Percentiles rank a stretch among this genome's conserved stretches.
These are phyloP conservation scores for Stagonosporopsis rhizophila DNA, from an alignment of 2,329 filamentous ascomycete genomes.

Conservation along the genomic window DNA sequence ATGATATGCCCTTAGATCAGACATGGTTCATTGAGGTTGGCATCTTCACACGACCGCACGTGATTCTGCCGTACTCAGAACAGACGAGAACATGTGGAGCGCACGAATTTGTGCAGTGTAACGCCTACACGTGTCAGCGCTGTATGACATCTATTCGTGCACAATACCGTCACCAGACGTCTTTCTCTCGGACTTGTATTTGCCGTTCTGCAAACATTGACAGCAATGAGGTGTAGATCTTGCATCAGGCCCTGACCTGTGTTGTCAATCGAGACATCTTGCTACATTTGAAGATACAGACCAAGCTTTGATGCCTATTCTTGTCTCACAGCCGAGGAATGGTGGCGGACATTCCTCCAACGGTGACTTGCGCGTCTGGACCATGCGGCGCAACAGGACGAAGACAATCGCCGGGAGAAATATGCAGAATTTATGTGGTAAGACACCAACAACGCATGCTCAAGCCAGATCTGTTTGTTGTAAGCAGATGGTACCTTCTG, in stretches of 20 bases:
- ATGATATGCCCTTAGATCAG: background rate
- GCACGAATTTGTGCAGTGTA: constrained; percentile 5
- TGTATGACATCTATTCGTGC: background rate
- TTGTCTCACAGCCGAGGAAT: background rate
- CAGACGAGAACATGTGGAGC: constrained; percentile 17
- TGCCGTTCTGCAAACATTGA: background rate
- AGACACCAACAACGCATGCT: background rate
- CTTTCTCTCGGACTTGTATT: background rate
- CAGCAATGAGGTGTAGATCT: background rate
- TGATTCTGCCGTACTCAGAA: constrained; percentile 5
- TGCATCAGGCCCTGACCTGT: background rate
- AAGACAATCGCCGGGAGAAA: background rate
- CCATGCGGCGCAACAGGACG: background rate
- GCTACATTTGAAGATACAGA: background rate
- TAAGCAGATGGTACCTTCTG: constrained; percentile 4
- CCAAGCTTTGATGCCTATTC: constrained; percentile 3
- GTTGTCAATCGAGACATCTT: background rate
- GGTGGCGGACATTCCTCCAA: constrained; percentile 4
- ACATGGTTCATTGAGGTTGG: background rate
- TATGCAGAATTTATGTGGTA: background rate
- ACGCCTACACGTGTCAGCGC: constrained; percentile 4
- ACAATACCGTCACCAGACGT: background rate
- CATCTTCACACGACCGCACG: constrained; percentile 3
- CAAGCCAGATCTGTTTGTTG: background rate
- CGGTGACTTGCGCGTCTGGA: background rate